These are phyloP conservation scores for Helianthus tuberosus DNA, from an alignment of 129 eudicot genomes.

Conservation along the genomic window DNA sequence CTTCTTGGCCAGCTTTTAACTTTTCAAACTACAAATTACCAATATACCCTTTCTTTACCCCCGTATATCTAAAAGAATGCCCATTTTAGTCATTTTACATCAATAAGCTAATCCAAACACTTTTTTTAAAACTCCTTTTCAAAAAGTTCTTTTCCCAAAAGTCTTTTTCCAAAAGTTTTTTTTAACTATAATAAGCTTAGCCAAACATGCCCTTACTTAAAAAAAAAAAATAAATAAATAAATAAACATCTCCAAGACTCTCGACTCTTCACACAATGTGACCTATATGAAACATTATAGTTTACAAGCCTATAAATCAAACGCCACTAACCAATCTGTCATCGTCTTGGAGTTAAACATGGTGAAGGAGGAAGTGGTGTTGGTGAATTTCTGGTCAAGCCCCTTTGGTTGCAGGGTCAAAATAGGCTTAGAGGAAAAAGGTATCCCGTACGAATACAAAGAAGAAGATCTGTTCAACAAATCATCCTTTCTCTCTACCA, in stretches of 20 bases:
- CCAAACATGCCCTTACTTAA: too few relatives aligned
- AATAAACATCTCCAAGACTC: background rate
- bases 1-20: too few relatives aligned
- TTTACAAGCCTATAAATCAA: background rate
- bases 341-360: background rate
- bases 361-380: slow-evolving; percentile 37
- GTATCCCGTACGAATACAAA: slow-evolving; percentile 35
- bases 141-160: too few relatives aligned
- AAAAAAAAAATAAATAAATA: too few relatives aligned
- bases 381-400: slow-evolving; percentile 37
- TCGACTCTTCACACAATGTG: background rate
- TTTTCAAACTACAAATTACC: too few relatives aligned
- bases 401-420: slow-evolving; percentile 38
- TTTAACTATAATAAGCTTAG: too few relatives aligned
- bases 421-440: slow-evolving; percentile 44
- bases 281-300: slow-evolving; percentile 1
- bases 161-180: too few relatives aligned
- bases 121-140: too few relatives aligned
- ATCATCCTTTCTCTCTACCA: slow-evolving; percentile 20
- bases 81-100: too few relatives aligned
- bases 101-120: too few relatives aligned
- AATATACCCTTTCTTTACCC: too few relatives aligned
- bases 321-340: background rate
- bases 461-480: slow-evolving; percentile 41
- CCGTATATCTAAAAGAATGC: too few relatives aligned